Evolutionary conservation across 2,329 filamentous ascomycete genomes (phyloP), one percentile per base, ranked within the genome.

Genomic region (Exophiala sp.): DNA sequence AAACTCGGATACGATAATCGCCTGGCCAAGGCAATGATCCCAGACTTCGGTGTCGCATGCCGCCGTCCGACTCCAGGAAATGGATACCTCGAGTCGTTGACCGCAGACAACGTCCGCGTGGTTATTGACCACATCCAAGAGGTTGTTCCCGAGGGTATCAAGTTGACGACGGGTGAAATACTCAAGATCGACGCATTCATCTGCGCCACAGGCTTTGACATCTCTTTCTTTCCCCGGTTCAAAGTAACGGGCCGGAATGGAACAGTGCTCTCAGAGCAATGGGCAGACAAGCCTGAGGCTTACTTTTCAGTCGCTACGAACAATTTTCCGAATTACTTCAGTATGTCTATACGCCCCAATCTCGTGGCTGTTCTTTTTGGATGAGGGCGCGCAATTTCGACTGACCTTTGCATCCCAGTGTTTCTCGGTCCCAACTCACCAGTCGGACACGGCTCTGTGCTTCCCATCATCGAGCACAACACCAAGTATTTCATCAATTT

Each of bases 91-190:
- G 84, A 67, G 65, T 81, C 83, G 0, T 71, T 87, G 16, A 74
- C 76, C 0, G 74, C 81, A 57, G 75, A 78, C 2, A 85, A 87
- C 46, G 83, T 86, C 10, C 74, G 76, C 11, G 83, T 81, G 57
- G 81, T 86, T 60, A 74, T 73, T 20, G 77, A 75, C 0, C 75
- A 68, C 0, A 87, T 87, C 0, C 87, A 87, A 62, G 71, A 73
- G 14, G 72, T 75, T 0, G 81, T 88, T 57, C 85, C 80, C 0
- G 69, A 72, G 0, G 82, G 82, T 16, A 49, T 66, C 16, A 40
- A 61, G 9, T 58, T 57, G 2, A 40, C 18, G 2, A 49, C 56
- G 35, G 63, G 63, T 3, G 47, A 58, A 10, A 14, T 42, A 3
- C 42, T 51, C 18, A 33, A 56, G 18, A 52, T 61, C 2, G 62